Base-by-base conservation (phyloP, 2,329 filamentous ascomycete species). In the Arthrobotrys conoides region DNA sequence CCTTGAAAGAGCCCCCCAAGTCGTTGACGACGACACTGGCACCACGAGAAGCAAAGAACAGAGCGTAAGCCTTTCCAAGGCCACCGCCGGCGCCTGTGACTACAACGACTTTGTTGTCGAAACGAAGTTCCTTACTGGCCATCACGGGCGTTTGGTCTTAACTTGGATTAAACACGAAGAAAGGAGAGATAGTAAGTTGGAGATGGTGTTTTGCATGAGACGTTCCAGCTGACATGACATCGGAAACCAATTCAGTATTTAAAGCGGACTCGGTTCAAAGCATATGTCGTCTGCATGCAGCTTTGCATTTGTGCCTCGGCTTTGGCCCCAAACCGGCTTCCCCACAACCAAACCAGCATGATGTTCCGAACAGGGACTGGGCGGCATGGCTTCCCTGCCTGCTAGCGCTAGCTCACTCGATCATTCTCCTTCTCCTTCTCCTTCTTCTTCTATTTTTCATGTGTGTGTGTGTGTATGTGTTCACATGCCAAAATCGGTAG, bases 21-120 rank as follows among this genome's bases (percentile, higher is more conserved):
- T 99, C 96, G 85, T 99, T 99, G 83, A 99, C 96, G 59, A 99
- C 95, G 82, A 97, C 92, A 85, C 92, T 96, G 82, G 94, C 96
- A 83, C 96, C 96, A 84, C 95, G 90, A 71, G 93, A 94, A 75
- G 89, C 96, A 84, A 97, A 98, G 88, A 97, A 98, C 78, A 91
- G 87, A 82, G 92, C 91, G 86, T 96, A 96, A 84, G 91, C 91
- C 86, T 91, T 93, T 81, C 93, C 93, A 71, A 96, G 86, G 81
- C 93, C 93, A 85, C 92, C 93, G 80, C 93, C 93, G 80, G 93
- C 93, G 83, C 93, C 93, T 59, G 93, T 97, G 81, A 97, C 91
- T 81, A 97, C 93, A 82, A 94, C 92, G 82, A 93, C 93, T 88
- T 96, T 93, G 86, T 91, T 91, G 86, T 96, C 94, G 84, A 92